Evolutionary conservation across 352 stramenopile genomes (phyloP).

Genomic region (Globisporangium parvum): DNA sequence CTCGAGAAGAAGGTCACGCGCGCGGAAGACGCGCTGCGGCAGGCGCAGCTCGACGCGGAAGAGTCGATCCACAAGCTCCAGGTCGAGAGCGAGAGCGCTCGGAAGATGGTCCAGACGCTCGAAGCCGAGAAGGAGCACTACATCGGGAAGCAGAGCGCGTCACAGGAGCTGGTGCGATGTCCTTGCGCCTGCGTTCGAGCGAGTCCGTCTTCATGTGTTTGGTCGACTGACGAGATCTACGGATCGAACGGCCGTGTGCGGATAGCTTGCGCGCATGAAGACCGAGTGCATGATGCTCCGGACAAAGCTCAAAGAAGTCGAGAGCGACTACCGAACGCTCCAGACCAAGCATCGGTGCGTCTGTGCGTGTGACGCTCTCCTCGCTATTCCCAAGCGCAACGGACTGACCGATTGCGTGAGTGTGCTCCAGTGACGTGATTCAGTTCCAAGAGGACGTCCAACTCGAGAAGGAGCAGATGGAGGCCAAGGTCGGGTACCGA

Average conservation of each 20-base stretch:
- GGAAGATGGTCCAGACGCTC: conserved; percentile 37
- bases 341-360: conserved; percentile 62
- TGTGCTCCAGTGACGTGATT: conserved; percentile 31
- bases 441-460: conserved; percentile 68
- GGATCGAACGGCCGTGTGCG: too few species aligned
- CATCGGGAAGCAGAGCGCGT: conserved; percentile 38
- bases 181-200: too few species aligned
- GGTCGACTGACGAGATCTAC: too few species aligned
- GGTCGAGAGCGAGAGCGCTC: conserved; percentile 39
- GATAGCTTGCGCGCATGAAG: conserved; percentile 58
- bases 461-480: conserved; percentile 57
- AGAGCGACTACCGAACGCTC: conserved; percentile 70
- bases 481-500: conserved; percentile 36
- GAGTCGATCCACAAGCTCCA: conserved; percentile 42
- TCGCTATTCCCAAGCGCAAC: not conserved
- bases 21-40: conserved; percentile 39
- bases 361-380: not conserved
- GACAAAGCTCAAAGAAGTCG: conserved; percentile 70
- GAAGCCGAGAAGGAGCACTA: conserved; percentile 53
- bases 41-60: conserved; percentile 33
- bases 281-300: conserved; percentile 55
- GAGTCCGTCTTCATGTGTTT: too few species aligned
- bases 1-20: conserved; percentile 47
- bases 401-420: not conserved
- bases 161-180: conserved; percentile 49